These are phyloP conservation scores for Aspergillus fumigatiaffinis DNA, from an alignment of 2,329 filamentous ascomycete genomes.

Conservation along the genomic window DNA sequence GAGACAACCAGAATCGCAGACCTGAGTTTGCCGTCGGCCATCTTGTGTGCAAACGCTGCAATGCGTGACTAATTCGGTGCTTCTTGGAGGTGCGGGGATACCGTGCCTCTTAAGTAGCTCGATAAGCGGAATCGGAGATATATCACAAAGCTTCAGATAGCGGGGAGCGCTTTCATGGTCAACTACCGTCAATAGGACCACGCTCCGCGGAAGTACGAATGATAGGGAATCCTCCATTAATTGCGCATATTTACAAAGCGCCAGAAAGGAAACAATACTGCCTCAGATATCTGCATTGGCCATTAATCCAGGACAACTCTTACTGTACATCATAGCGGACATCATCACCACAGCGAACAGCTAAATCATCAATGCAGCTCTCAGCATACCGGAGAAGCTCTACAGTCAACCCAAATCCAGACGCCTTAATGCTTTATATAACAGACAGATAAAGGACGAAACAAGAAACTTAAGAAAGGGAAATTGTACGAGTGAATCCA, in stretches of 20 bases:
- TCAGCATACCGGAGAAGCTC: constrained; percentile 21
- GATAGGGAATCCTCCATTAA: background rate
- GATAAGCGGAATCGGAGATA: background rate
- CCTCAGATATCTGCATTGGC: background rate
- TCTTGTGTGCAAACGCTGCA: constrained; percentile 14
- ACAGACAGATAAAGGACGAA: constrained; percentile 21
- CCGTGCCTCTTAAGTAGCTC: too few species aligned
- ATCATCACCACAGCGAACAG: constrained; percentile 18
- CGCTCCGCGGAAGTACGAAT: background rate
- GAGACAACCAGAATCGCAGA: constrained; percentile 83
- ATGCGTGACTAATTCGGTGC: constrained; percentile 7
- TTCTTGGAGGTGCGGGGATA: background rate
- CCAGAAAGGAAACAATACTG: background rate
- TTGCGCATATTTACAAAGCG: background rate
- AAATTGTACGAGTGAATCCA: constrained; percentile 20
- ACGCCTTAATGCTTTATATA: constrained; percentile 40
- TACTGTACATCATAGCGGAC: constrained; percentile 20
- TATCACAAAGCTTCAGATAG: background rate
- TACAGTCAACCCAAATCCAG: constrained; percentile 31
- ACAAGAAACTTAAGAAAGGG: constrained; percentile 15
- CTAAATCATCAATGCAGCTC: constrained; percentile 27
- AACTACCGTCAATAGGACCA: too few species aligned
- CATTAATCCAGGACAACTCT: constrained; percentile 19
- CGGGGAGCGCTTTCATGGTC: too few species aligned
- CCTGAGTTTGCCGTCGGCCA: constrained; percentile 49